Evolutionary conservation across 352 stramenopile genomes (phyloP), one percentile per base, ranked within the genome.

Genomic region (Achlya hypogyna): DNA sequence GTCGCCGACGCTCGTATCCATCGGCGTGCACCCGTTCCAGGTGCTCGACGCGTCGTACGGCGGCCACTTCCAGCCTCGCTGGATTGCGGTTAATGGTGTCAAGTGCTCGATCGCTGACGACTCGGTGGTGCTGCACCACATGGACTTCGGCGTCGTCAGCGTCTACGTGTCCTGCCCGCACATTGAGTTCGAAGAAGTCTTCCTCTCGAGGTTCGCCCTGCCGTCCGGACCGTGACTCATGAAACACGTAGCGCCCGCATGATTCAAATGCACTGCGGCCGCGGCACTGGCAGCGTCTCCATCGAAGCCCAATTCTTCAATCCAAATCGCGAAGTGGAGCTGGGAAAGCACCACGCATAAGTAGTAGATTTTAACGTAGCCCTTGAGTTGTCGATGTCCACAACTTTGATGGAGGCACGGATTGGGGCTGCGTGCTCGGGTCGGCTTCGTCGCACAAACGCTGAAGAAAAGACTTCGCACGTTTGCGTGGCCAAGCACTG

Each of bases 101-200:
- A 58, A 67, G 35, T 32, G 12, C 40, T 22, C n/a, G 27, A 29
- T 42, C 6, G 28, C 2, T 16, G 28, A 56, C n/a, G 18, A 25
- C 25, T 23, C 23, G 14, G 10, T 56, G 0, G 5, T 56, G 12
- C 28, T 67, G 14, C 12, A 56, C 16, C 60, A 67, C 38, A 38
- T 67, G 60, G 60, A 67, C 60, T 54, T 67, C 38, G 60, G 60
- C 51, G 60, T 67, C 22, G 9, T 67, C 4, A 58, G 40, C 42
- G 45, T 67, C 0, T 67, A 67, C 42, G 51, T 67, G 3, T 67
- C 60, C n/a, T 67, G 60, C 25, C 60, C 60, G 20, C 60, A 67
- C 27, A 47, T 67, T 12, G 60, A 67, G 12, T 67, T 67, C n/a
- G 60, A 67, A 42, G 22, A 67, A 5, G 40, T 54, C 4, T 67